Percentiles rank a stretch among this genome's conserved stretches.
Evolutionary conservation across 345 rosid species (phyloP).

Genomic region (Populus deltoides): DNA sequence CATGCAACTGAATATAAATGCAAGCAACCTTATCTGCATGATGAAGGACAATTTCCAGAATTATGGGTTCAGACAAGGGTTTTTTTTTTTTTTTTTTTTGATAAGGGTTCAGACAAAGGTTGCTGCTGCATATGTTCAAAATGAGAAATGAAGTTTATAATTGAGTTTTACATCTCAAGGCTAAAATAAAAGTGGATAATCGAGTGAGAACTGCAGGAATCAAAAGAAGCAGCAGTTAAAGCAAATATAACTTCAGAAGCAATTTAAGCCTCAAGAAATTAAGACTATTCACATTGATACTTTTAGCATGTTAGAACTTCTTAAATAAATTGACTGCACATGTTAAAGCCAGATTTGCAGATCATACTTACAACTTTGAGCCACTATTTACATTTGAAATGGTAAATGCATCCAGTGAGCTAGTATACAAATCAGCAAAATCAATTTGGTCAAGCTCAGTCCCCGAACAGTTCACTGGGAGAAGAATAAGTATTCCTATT

Average conservation of each 20-base stretch:
- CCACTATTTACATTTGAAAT: conserved; percentile 71
- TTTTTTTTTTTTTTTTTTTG: too few species aligned
- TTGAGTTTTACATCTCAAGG: background rate
- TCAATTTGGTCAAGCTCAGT: conserved; percentile 57
- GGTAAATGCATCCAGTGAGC: conserved; percentile 78
- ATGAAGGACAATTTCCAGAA: background rate
- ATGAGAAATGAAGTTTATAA: background rate
- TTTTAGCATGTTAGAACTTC: background rate
- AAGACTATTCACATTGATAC: background rate
- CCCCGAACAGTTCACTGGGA: conserved; percentile 82
- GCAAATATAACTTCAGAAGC: background rate
- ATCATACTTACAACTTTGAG: conserved; percentile 51
- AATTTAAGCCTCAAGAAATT: background rate
- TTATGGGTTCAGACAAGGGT: too few species aligned
- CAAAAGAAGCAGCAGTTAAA: background rate
- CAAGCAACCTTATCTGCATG: background rate
- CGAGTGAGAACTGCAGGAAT: background rate
- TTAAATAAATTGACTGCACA: background rate
- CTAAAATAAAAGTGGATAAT: background rate
- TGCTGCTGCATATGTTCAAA: background rate
- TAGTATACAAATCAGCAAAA: conserved; percentile 58
- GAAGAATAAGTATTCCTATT: conserved; percentile 80
- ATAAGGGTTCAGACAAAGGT: background rate
- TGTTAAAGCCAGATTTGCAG: background rate
- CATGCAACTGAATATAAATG: background rate